Evolutionary conservation across 768 basidiomycete species (phyloP).

Genomic region (Gelatoporia subvermispora): DNA sequence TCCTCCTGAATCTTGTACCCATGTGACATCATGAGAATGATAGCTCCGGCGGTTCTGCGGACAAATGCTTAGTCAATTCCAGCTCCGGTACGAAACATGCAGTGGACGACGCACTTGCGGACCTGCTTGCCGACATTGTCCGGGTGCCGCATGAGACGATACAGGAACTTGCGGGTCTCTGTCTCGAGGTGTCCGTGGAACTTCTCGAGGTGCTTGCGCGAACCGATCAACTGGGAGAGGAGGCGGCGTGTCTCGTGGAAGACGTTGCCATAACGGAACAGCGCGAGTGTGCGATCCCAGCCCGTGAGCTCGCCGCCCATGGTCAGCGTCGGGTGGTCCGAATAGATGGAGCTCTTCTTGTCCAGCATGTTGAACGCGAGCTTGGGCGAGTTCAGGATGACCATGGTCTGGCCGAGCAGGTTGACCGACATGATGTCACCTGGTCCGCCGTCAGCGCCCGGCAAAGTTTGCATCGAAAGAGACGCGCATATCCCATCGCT

Average conservation of each 20-base stretch:
- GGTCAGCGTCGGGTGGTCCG: conserved; percentile 22
- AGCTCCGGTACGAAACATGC: neutral
- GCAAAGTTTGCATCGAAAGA: neutral
- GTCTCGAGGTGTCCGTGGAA: conserved; percentile 25
- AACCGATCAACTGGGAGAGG: conserved; percentile 19
- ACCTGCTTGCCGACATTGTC: conserved; percentile 21
- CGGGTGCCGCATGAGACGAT: conserved; percentile 24
- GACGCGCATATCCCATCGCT: conserved; percentile 20
- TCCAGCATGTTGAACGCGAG: conserved; percentile 26
- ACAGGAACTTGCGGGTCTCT: conserved; percentile 27
- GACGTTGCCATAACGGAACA: conserved; percentile 20
- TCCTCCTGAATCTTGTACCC: conserved; percentile 22
- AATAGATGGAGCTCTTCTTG: conserved; percentile 26
- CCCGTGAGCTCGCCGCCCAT: conserved; percentile 25
- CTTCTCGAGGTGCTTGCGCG: conserved; percentile 16
- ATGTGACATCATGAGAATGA: conserved; percentile 25
- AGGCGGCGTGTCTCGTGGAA: conserved; percentile 23
- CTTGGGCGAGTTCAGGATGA: conserved; percentile 24
- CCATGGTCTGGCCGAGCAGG: conserved; percentile 23
- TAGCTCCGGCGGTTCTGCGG: conserved; percentile 19
- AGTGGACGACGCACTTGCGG: conserved; percentile 21
- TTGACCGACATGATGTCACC: conserved; percentile 25
- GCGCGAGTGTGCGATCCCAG: conserved; percentile 18
- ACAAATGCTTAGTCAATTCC: neutral
- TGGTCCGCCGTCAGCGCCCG: conserved; percentile 5